Conservation (phyloP, 768 basidiomycete species). For the Paxillus ammoniavirescens region DNA sequence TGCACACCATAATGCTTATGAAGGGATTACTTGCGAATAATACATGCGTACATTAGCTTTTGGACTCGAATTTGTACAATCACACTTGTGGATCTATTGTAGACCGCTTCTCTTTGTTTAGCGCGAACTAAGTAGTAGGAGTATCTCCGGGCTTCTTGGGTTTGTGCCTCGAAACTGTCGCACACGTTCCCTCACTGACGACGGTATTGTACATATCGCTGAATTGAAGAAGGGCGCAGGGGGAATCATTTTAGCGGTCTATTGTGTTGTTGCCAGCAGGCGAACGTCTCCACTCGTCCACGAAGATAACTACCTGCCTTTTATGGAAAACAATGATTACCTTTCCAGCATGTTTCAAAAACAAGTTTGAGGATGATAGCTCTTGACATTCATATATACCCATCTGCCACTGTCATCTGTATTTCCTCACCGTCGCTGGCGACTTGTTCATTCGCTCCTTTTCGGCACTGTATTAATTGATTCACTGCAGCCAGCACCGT, state of each 20-base stretch:
- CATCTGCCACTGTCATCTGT: background rate
- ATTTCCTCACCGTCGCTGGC: constrained; percentile 16
- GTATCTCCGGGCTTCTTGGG: too few species aligned
- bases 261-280: background rate
- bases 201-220: too few species aligned
- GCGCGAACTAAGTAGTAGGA: too few species aligned
- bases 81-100: too few species aligned
- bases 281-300: background rate
- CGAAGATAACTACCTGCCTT: constrained; percentile 6
- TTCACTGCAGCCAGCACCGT: background rate
- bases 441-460: constrained; percentile 10
- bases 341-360: constrained; percentile 1
- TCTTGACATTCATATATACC: constrained; percentile 5
- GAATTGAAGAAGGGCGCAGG: too few species aligned
- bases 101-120: too few species aligned
- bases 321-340: constrained; percentile 15
- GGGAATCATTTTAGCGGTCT: background rate
- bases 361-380: background rate
- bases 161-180: too few species aligned
- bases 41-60: too few species aligned
- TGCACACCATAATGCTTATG: too few species aligned
- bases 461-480: background rate
- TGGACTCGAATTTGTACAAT: background rate
- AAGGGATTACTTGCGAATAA: too few species aligned
- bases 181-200: too few species aligned